phyloP scores from a whole-genome alignment of 345 rosid species.

The Iberis pinnata region DNA sequence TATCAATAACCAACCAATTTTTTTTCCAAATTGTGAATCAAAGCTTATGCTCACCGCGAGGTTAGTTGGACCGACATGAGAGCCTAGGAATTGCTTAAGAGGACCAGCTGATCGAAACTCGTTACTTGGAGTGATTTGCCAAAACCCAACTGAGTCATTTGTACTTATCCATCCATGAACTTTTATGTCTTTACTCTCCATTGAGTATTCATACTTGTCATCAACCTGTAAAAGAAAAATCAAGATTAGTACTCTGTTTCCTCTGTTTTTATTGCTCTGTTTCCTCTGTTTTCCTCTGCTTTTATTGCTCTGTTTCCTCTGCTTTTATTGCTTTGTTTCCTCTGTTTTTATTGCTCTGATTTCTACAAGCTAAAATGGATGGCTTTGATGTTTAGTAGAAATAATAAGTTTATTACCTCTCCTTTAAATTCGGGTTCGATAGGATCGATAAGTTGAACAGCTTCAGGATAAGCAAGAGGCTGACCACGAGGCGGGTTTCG shows the following conservation, averaged over 20 bases:
- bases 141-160: conserved; percentile 63
- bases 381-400: neutral
- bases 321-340: too few relatives aligned
- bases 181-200: conserved; percentile 50
- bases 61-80: conserved; percentile 79
- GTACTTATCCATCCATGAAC: conserved; percentile 90
- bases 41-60: conserved; percentile 56
- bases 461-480: conserved; percentile 69
- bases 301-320: neutral
- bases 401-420: conserved; percentile 41
- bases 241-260: conserved; percentile 11
- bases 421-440: conserved; percentile 64
- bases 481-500: conserved; percentile 55
- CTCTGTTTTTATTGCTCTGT: conserved; percentile 1
- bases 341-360: too few relatives aligned
- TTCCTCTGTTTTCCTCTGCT: neutral
- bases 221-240: conserved; percentile 49
- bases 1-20: neutral
- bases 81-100: conserved; percentile 66
- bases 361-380: neutral
- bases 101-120: conserved; percentile 92
- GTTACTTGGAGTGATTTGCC: conserved; percentile 95
- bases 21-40: neutral
- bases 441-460: conserved; percentile 67
- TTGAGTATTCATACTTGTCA: conserved; percentile 79